Base-by-base conservation (phyloP, 1,284 basidiomycete genomes). In the Microbotryomycetes sp. region DNA sequence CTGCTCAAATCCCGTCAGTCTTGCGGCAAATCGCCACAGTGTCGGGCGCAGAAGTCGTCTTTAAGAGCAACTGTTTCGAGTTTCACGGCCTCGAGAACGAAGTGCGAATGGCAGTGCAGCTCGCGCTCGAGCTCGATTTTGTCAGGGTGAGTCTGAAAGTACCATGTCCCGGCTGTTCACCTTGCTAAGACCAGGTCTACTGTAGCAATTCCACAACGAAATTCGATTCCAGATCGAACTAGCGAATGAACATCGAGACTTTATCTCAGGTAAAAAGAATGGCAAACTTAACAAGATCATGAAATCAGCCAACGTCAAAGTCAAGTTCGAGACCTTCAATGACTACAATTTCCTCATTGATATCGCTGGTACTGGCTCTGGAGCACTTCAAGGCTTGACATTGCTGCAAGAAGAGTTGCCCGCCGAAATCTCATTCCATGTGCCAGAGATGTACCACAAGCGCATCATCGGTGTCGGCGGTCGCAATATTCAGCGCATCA, bases 261-360 rank as follows among this genome's bases (percentile, higher is more conserved):
- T 98, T 77, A 97, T 98, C 76, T 89, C 88, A 62, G 92, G 92
- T 52, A 97, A 97, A 81, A 96, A 96, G 81, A 96, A 96, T 71
- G 92, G 92, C 64, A 97, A 97, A 79, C 91, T 96, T 76, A 96
- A 96, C 81, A 96, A 96, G 79, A 93, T 96, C 74, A 96, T 94
- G 90, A 92, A 94, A 78, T 87, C 86, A 6, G 88, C 90, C 36
- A 89, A 89, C 72, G 92, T 94, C 72, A 94, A 96, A 77, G 97
- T 98, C 82, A 97, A 97, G 79, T 98, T 97, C 72, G 94, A 98
- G 80, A 96, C 93, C 3, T 92, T 97, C 80, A 93, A 97, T 76
- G 93, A 97, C 75, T 89, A 96, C 80, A 98, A 98, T 77, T 98
- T 98, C 80, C 82, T 97, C 71, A 97, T 98, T 76, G 92, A 97